phyloP scores from a whole-genome alignment of 2,329 filamentous ascomycete species.

The Pseudogymnoascus sp. region DNA sequence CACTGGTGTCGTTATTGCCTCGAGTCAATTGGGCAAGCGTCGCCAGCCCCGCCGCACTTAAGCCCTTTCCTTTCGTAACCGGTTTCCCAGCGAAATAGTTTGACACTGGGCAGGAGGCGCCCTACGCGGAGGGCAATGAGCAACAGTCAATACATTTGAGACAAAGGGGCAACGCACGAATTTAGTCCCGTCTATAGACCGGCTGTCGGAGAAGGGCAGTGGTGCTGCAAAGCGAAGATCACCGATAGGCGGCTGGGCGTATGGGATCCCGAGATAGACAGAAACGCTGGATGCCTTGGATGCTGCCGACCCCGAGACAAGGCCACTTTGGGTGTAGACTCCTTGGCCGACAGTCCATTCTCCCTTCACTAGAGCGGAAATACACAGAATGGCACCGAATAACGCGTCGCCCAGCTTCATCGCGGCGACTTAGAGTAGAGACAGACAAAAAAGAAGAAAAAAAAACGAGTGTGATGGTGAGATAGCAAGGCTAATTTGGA shows the following conservation, averaged over 20 bases:
- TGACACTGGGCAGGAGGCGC: neutral
- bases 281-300: constrained; percentile 14
- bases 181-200: neutral
- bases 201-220: constrained; percentile 12
- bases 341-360: constrained; percentile 19
- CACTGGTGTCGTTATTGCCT: constrained; percentile 9
- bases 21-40: constrained; percentile 11
- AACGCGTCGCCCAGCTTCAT: neutral
- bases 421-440: neutral
- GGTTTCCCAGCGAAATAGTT: neutral
- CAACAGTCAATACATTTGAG: constrained; percentile 3
- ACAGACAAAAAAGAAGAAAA: neutral
- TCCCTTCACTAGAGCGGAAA: neutral
- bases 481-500: neutral
- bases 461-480: neutral
- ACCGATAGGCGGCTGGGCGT: constrained; percentile 43
- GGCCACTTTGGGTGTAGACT: constrained; percentile 24
- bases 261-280: constrained; percentile 41
- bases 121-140: neutral
- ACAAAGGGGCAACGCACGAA: neutral
- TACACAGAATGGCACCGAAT: neutral
- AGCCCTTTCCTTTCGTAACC: constrained; percentile 12
- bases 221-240: constrained; percentile 33
- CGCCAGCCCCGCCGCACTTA: constrained; percentile 18
- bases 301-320: constrained; percentile 23